phyloP scores from a whole-genome alignment of 805 yeast species.

The Wickerhamiella alocasiicola region DNA sequence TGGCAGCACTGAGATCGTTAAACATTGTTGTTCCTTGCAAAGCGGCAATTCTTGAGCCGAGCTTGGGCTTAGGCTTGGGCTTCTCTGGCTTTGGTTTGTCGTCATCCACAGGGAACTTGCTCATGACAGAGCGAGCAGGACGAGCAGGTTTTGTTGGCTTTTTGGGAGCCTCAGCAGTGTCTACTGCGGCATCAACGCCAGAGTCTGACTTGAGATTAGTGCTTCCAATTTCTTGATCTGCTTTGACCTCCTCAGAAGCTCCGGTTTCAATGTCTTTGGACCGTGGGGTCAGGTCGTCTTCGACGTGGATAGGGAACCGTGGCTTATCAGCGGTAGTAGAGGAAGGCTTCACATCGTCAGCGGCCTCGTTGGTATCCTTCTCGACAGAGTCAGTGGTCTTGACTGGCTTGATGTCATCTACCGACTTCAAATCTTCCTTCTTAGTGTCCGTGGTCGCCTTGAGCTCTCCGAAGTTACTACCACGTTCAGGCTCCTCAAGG shows the following conservation, averaged over 20 bases:
- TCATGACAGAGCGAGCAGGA: conserved; percentile 5
- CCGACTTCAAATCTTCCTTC: background rate
- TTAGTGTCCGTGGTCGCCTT: background rate
- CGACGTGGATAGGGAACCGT: background rate
- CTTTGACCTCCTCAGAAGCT: background rate
- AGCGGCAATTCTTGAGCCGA: conserved; percentile 14
- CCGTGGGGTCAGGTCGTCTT: background rate
- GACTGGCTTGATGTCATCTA: background rate
- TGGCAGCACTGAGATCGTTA: conserved; percentile 20
- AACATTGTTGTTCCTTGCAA: conserved; percentile 16
- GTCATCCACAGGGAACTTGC: conserved; percentile 5
- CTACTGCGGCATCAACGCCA: no score
- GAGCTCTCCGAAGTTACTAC: background rate
- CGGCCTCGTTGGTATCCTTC: no score
- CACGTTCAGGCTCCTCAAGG: background rate
- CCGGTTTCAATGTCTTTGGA: background rate
- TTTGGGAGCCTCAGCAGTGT: no score
- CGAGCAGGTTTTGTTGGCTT: conserved; percentile 9
- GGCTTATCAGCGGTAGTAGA: no score
- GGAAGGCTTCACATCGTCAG: no score
- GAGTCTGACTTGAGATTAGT: no score
- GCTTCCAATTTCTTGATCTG: background rate
- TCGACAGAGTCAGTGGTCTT: no score
- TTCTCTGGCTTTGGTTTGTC: background rate
- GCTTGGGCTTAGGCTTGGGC: conserved; percentile 19